Evolutionary conservation across 768 basidiomycete species (phyloP), one percentile per base, ranked within the genome.

Genomic region (Trametopsis cervina): DNA sequence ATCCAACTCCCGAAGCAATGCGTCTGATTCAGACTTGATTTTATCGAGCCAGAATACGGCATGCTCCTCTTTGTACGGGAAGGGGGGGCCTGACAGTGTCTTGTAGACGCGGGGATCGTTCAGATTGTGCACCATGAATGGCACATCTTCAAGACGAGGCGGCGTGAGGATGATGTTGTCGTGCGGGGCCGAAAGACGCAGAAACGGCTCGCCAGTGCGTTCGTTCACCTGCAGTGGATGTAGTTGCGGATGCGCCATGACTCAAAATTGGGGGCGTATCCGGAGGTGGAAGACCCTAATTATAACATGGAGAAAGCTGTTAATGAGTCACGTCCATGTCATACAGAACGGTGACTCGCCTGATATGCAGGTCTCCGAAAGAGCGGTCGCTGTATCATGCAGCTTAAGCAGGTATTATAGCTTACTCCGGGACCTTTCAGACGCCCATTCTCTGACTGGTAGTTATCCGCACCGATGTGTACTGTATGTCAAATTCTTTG

Each of bases 161-260:
- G 82, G 74, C 2, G 81, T 84, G 29, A 84, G 50, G 47, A 83
- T 73, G 52, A 83, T 74, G 49, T 66, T 67, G 37, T 75, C 68
- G 47, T 70, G 67, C 25, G 79, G 78, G 27, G 60, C 51, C 2
- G 70, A 64, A n/a, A 84, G 69, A n/a, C 72, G 74, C 15, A 83
- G 69, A 60, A 78, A 82, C 4, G 71, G 71, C 54, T 81, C 77
- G 41, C 69, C 69, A 3, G 73, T 76, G 21, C 18, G n/a, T 1
- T 39, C 46, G 46, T 76, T 69, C 42, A 67, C 51, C 58, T 72
- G 65, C 6, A 64, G 42, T 1, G 59, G 62, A n/a, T 33, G n/a
- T 3, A 51, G 40, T 20, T 33, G 23, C 17, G 44, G 11, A 9
- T 37, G 21, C 4, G 37, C n/a, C 50, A 51, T 51, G 25, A 11